These are phyloP conservation scores for Phytophthora chlamydospora DNA, from an alignment of 352 stramenopile genomes.

Conservation along the genomic window DNA sequence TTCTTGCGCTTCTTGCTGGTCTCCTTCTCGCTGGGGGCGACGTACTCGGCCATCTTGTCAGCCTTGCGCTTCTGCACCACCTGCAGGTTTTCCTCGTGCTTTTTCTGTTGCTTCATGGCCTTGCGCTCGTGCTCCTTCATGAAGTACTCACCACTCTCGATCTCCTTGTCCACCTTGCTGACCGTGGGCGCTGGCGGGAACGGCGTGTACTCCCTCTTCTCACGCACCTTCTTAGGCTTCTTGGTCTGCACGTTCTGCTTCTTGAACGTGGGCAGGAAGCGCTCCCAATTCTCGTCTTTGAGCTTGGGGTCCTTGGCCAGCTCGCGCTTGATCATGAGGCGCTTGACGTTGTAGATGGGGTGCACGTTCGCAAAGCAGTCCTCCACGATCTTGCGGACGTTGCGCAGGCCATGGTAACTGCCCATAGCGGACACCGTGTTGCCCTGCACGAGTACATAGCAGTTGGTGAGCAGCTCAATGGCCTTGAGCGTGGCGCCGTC, in stretches of 20 bases:
- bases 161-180: constrained; percentile 98
- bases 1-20: constrained; percentile 81
- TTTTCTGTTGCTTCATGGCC: constrained; percentile 91
- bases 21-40: constrained; percentile 82
- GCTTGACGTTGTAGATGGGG: constrained; percentile 99
- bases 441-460: constrained; percentile 98
- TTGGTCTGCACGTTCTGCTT: constrained; percentile 99
- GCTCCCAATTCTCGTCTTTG: constrained; percentile 97
- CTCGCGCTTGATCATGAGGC: constrained; percentile 99
- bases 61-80: constrained; percentile 71
- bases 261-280: constrained; percentile 99
- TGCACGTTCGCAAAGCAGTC: constrained; percentile 99
- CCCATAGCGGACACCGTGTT: constrained; percentile 97
- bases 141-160: constrained; percentile 99
- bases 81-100: constrained; percentile 69
- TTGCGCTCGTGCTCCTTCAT: constrained; percentile 96
- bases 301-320: constrained; percentile 99
- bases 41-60: constrained; percentile 76
- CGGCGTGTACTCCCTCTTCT: constrained; percentile 98
- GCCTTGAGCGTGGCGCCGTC: constrained; percentile 98
- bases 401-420: constrained; percentile 92
- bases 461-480: constrained; percentile 99
- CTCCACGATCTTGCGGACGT: constrained; percentile 96
- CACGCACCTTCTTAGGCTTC: constrained; percentile 89
- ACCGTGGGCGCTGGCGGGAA: constrained; percentile 96